Evolutionary conservation across 108 stramenopile genomes (phyloP), one percentile per base, ranked within the genome.

Genomic region (Nitzschia putrida): DNA sequence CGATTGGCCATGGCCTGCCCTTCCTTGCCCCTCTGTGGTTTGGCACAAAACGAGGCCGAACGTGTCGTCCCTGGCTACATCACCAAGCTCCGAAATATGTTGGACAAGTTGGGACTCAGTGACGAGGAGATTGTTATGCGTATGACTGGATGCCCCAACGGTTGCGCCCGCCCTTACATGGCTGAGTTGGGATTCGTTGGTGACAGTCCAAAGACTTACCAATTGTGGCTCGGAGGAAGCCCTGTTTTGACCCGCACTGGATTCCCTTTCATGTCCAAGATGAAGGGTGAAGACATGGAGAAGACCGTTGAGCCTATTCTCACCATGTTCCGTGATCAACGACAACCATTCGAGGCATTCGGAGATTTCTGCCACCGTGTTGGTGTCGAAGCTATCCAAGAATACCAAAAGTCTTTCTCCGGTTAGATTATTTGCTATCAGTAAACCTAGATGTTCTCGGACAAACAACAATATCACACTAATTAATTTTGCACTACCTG

Each of bases 91-190:
- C 86, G 96, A 11, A 71, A 68, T 20, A 43, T 98, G 20, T 73
- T 99, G 74, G 84, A 86, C 73, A 88, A 72, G 82, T 77, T 91
- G 79, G 90, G 89, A 42, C 69, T 99, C 12, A 78, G 73, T 41
- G 96, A 94, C 52, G 95, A 96, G 71, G 95, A 97, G 77, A 93
- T 97, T 57, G 74, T 98, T 50, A 94, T 97, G 63, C 91, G 98
- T 25, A 97, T 97, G 96, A 98, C 97, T 8, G 98, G 98, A 37
- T 99, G 98, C 84, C 98, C 98, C 40, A 99, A 99, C 75, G 98
- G 98, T 22, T 99, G 98, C 66, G 97, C 96, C 9, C 80, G 98
- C 13, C 98, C 98, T 5, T 98, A 97, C 92, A 97, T 99, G 98
- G 98, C 98, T 39, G 98, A 99, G 79, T 71, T 99, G 24, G 98